phyloP scores from a whole-genome alignment of 2,329 filamentous ascomycete species.

The Nigrograna mackinnonii region DNA sequence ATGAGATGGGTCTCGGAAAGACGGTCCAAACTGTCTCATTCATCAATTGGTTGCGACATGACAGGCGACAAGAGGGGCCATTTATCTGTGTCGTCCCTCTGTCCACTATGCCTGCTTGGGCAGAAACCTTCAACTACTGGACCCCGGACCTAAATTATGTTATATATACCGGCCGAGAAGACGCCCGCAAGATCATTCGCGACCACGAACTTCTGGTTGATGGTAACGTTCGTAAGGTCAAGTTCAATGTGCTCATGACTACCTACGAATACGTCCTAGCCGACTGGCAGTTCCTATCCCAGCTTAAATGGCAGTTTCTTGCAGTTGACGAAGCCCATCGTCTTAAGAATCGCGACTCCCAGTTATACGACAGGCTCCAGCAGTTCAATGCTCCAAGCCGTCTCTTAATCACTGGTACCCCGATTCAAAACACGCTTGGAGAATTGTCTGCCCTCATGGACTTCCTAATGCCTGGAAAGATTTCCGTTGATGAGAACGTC shows the following conservation, averaged over 20 bases:
- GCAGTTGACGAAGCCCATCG: constrained; percentile 97
- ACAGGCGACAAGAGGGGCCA: constrained; percentile 86
- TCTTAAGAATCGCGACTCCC: constrained; percentile 93
- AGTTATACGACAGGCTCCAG: constrained; percentile 83
- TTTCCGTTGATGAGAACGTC: constrained; percentile 88
- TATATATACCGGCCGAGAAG: constrained; percentile 89
- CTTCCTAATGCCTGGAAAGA: constrained; percentile 93
- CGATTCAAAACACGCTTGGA: constrained; percentile 94
- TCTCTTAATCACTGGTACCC: constrained; percentile 93
- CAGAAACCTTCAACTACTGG: constrained; percentile 96
- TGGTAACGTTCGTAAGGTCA: constrained; percentile 83
- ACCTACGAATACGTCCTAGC: constrained; percentile 95
- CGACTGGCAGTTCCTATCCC: constrained; percentile 80
- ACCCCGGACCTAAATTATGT: constrained; percentile 96
- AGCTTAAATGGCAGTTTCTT: constrained; percentile 97
- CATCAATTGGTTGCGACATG: constrained; percentile 94
- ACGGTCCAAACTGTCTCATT: constrained; percentile 97
- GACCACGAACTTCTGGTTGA: constrained; percentile 89
- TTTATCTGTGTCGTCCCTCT: constrained; percentile 97
- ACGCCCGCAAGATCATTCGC: constrained; percentile 82
- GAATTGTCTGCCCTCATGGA: constrained; percentile 92
- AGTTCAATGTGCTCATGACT: constrained; percentile 97
- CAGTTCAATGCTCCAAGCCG: constrained; percentile 88
- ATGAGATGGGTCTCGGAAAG: constrained; percentile 98
- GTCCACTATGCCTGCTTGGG: constrained; percentile 97